A percentile compares a stretch with the other conserved stretches of the same genome.
These are phyloP conservation scores for Fusarium nygamai DNA, from an alignment of 2,329 filamentous ascomycete species.

Conservation along the genomic window DNA sequence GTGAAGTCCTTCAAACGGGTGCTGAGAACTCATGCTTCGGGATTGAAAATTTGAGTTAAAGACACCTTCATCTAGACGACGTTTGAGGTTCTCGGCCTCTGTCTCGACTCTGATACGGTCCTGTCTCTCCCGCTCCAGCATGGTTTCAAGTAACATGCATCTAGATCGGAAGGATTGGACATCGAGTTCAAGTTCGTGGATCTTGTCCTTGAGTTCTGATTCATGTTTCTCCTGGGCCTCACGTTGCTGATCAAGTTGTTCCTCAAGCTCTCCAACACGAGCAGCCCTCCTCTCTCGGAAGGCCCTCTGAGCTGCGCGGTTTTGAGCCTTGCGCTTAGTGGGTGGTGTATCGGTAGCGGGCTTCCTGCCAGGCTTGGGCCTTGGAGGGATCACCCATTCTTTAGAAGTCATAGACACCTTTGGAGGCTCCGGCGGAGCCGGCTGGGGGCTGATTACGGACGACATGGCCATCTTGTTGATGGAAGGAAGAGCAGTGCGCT, in stretches of 20 bases:
- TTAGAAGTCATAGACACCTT: slow-evolving; percentile 76
- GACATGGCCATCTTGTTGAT: slow-evolving; percentile 60
- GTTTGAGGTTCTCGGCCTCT: slow-evolving; percentile 50
- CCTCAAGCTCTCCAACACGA: slow-evolving; percentile 80
- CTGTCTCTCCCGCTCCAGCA: slow-evolving; percentile 68
- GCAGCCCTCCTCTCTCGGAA: slow-evolving; percentile 90
- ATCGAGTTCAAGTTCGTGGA: slow-evolving; percentile 70
- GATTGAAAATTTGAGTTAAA: slow-evolving; percentile 43
- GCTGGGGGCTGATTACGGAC: slow-evolving; percentile 55
- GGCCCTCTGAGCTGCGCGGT: slow-evolving; percentile 88
- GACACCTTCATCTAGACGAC: slow-evolving; percentile 43
- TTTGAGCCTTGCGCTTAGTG: slow-evolving; percentile 94
- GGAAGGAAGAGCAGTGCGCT: slow-evolving; percentile 48
- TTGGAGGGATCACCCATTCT: slow-evolving; percentile 86
- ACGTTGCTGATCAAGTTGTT: slow-evolving; percentile 70
- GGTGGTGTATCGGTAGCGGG: slow-evolving; percentile 92
- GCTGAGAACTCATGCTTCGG: slow-evolving; percentile 42
- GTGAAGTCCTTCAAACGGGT: slow-evolving; percentile 43
- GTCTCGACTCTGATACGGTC: slow-evolving; percentile 57
- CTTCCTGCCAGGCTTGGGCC: slow-evolving; percentile 91
- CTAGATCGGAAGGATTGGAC: slow-evolving; percentile 71
- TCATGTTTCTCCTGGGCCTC: slow-evolving; percentile 67
- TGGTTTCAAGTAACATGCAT: slow-evolving; percentile 70
- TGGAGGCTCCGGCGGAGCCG: slow-evolving; percentile 52
- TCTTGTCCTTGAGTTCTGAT: slow-evolving; percentile 65